phyloP scores from a whole-genome alignment of 148 eudicot genomes.

The Camellia granthamiana region DNA sequence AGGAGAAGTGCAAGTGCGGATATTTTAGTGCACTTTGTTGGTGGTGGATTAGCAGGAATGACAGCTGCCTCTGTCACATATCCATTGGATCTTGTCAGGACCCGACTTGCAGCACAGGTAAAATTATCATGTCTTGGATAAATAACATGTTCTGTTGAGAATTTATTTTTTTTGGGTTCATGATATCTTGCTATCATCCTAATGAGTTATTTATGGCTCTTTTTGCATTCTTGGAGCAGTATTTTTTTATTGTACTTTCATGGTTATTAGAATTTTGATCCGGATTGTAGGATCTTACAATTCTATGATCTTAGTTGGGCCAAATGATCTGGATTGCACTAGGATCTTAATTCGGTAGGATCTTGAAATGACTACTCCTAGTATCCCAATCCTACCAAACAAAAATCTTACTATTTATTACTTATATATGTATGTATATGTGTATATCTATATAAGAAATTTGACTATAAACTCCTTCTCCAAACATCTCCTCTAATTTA shows the following conservation, averaged over 20 bases:
- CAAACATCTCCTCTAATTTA: too few relatives aligned
- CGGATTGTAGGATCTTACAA: too few relatives aligned
- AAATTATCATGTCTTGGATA: background rate
- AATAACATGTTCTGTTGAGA: background rate
- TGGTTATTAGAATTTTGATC: background rate
- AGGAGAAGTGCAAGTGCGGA: conserved; percentile 38
- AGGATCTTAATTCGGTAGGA: too few relatives aligned
- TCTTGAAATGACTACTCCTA: too few relatives aligned
- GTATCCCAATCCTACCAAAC: too few relatives aligned
- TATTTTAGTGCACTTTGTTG: conserved; percentile 54
- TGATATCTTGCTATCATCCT: background rate
- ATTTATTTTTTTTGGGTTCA: background rate
- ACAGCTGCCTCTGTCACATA: conserved; percentile 68
- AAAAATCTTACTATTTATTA: too few relatives aligned
- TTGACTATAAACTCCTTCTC: too few relatives aligned
- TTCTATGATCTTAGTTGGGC: too few relatives aligned
- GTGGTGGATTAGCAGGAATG: conserved; percentile 86
- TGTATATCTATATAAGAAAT: too few relatives aligned
- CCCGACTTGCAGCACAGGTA: conserved; percentile 60
- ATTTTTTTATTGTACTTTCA: background rate
- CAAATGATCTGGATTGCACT: too few relatives aligned
- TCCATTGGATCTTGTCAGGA: conserved; percentile 57
- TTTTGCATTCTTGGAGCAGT: background rate
- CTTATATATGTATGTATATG: too few relatives aligned
- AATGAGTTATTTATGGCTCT: background rate